Evolutionary conservation across 2,329 filamentous ascomycete genomes (phyloP), one percentile per base, ranked within the genome.

Genomic region (Cordyceps cateniannulata): DNA sequence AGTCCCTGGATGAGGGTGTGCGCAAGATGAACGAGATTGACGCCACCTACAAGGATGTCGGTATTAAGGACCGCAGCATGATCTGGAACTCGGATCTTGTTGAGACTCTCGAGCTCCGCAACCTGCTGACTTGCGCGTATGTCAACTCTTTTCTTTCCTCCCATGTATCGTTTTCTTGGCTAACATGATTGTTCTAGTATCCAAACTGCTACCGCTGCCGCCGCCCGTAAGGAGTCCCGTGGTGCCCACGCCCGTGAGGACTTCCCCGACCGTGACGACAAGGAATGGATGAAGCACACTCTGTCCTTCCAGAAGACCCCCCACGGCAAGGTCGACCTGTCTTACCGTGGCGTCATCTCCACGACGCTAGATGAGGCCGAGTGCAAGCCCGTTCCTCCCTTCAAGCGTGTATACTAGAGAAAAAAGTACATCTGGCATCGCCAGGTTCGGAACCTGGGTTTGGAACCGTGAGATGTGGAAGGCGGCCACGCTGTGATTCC

Each of bases 241-340:
- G 95, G 95, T 74, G 95, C 95, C 25, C 95, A 99, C 77, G 95
- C 95, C 66, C 90, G 95, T 67, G 95, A 99, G 81, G 95, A 99
- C 75, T 98, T 77, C 84, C 93, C 93, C 62, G 93, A 98, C 20
- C 89, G 95, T 81, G 91, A 98, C 73, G 95, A 99, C 73, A 83
- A 87, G 77, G 89, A 96, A 76, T 98, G 93, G 93, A 97, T 97
- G 93, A 98, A 98, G 88, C 95, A 99, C 85, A 96, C 91, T 50
- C 85, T 99, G 64, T 91, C 88, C 67, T 99, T 89, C 89, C 95
- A 99, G 84, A 96, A 91, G 88, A 75, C 87, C 73, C 90, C 93
- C 38, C 93, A 98, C 71, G 89, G 89, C 72, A 85, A 91, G 79
- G 86, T 95, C 60, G 89, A 98, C 64, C 81, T 98, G 65, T 81